phyloP scores from a whole-genome alignment of 2,329 filamentous ascomycete species.

The Colletotrichum sp. region DNA sequence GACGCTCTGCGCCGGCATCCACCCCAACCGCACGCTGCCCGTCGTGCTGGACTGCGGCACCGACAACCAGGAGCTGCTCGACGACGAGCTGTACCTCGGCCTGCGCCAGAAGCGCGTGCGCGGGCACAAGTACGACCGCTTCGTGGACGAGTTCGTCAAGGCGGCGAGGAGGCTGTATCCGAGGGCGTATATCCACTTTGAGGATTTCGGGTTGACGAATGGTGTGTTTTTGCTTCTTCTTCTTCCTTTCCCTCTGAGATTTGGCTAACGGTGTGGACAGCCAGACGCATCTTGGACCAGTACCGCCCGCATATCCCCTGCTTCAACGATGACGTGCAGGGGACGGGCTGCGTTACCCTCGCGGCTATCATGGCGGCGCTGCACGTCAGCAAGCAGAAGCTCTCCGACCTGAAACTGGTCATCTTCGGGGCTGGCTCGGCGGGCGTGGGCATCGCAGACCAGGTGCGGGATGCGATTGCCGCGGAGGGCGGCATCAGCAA shows the following conservation, averaged over 20 bases:
- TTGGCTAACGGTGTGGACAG: conserved; percentile 35
- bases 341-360: conserved; percentile 85
- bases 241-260: not conserved
- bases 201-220: conserved; percentile 83
- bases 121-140: conserved; percentile 76
- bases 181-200: conserved; percentile 84
- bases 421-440: conserved; percentile 84
- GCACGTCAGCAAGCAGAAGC: conserved; percentile 68
- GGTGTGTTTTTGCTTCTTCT: conserved; percentile 20
- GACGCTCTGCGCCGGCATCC: conserved; percentile 85
- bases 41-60: conserved; percentile 89
- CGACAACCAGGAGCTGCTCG: conserved; percentile 75
- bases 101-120: conserved; percentile 68
- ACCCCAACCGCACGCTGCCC: conserved; percentile 77
- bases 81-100: conserved; percentile 82
- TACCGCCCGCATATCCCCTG: conserved; percentile 78
- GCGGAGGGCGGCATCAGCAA: conserved; percentile 69
- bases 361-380: conserved; percentile 81
- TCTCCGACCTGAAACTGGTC: conserved; percentile 73
- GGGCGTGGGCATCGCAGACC: conserved; percentile 85
- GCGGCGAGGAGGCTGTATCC: conserved; percentile 74
- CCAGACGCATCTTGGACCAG: conserved; percentile 75
- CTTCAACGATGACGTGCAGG: conserved; percentile 93
- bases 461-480: conserved; percentile 80
- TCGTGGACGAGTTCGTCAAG: conserved; percentile 77